Evolutionary conservation across 2,329 filamentous ascomycete genomes (phyloP), one percentile per base, ranked within the genome.

Genomic region (Aspergillus intermedius): DNA sequence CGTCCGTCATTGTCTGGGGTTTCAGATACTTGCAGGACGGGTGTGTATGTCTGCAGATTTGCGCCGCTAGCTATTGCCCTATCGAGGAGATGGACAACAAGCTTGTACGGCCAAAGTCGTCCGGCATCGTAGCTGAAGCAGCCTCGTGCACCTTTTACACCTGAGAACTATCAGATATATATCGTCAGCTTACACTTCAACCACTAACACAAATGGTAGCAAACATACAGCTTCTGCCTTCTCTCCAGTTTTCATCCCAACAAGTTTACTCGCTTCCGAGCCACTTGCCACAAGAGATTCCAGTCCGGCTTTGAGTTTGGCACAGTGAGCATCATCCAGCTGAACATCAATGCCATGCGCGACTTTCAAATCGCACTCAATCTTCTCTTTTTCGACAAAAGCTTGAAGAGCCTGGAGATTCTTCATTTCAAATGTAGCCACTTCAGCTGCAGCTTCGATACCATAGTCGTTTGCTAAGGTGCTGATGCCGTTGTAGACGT

Each of bases 21-120:
- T 13, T 58, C 49, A 2, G 61, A 60, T 23, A 73, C 57, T 4
- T 49, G 49, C 5, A 52, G 54, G 2, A 72, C 78, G 1, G 74
- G 68, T 2, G 78, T 81, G 53, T 73, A 65, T 0, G 78, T 79
- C 56, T 82, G 78, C 34, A 82, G 54, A 51, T 79, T 77, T 5
- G 79, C 58, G 0, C 75, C 76, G 34, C 56, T 62, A 0, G 59
- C 64, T 15, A 73, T 67, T 6, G 78, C 59, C 0, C 88, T 75
- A 61, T 87, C 81, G 1, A 95, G 70, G 0, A 91, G 75, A 68
- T 82, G 85, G 1, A 82, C 74, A 2, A 95, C 83, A 15, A 94
- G 78, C 69, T 93, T 94, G 67, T 94, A 95, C 0, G 89, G 89
- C 67, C 67, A 71, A 12, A 70, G 54, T 30, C 62, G 61, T 1